Evolutionary conservation across 352 stramenopile genomes (phyloP).

Genomic region (Phytopythium oedochilum): DNA sequence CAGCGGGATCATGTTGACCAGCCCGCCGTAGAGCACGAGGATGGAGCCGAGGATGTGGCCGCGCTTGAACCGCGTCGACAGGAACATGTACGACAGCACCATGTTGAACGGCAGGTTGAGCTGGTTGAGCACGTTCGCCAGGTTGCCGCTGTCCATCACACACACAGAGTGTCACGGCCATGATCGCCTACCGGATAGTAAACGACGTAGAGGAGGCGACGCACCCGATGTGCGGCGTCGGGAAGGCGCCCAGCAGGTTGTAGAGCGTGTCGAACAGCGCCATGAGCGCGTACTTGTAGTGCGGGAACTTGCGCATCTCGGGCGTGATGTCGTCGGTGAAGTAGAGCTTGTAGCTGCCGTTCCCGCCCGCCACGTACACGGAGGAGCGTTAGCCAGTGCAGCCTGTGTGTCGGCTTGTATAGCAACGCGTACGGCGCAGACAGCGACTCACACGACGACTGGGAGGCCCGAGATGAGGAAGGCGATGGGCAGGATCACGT

Average conservation of each 20-base stretch:
- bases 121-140: conserved; percentile 84
- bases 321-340: conserved; percentile 82
- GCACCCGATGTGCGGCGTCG: conserved; percentile 81
- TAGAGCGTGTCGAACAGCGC: conserved; percentile 80
- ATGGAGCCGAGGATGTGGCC: conserved; percentile 82
- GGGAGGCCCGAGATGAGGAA: conserved; percentile 76
- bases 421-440: background rate
- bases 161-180: too few relatives aligned
- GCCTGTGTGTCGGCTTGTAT: too few relatives aligned
- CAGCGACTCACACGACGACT: conserved; percentile 49
- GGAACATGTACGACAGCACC: conserved; percentile 73
- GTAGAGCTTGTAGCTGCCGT: conserved; percentile 70
- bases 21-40: conserved; percentile 79
- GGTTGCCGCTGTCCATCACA: conserved; percentile 53
- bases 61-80: conserved; percentile 77
- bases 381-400: background rate
- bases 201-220: conserved; percentile 4
- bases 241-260: conserved; percentile 80
- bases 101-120: conserved; percentile 88
- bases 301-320: conserved; percentile 77
- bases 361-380: background rate
- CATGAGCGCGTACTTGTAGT: conserved; percentile 88
- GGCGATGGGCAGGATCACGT: conserved; percentile 72
- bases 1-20: conserved; percentile 82
- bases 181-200: too few relatives aligned